Percentiles rank a stretch among this genome's conserved stretches.
These are phyloP conservation scores for Pythium periplocum DNA, from an alignment of 352 stramenopile genomes.

Conservation along the genomic window DNA sequence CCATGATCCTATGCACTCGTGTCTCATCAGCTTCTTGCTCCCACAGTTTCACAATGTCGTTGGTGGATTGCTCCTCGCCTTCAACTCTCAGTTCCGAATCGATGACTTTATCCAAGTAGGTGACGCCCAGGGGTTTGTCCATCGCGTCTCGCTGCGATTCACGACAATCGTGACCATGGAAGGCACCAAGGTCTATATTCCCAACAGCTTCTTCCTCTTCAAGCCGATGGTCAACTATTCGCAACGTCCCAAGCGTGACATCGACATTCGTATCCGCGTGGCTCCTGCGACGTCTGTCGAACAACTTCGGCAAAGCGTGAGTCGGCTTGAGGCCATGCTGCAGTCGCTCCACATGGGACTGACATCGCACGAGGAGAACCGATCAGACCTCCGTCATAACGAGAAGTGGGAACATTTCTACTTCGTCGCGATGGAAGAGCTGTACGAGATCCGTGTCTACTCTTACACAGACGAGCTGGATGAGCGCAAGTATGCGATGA, in stretches of 20 bases:
- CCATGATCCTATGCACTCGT: not conserved
- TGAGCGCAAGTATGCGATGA: slow-evolving; percentile 83
- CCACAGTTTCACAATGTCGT: slow-evolving; percentile 78
- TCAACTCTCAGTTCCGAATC: slow-evolving; percentile 87
- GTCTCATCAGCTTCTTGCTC: not conserved
- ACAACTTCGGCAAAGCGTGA: slow-evolving; percentile 50
- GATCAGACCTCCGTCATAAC: slow-evolving; percentile 68
- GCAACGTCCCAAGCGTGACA: slow-evolving; percentile 75
- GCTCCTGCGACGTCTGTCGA: slow-evolving; percentile 50
- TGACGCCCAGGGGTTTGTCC: slow-evolving; percentile 70
- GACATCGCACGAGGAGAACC: slow-evolving; percentile 84
- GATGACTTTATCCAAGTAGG: slow-evolving; percentile 84
- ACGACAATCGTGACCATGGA: slow-evolving; percentile 80
- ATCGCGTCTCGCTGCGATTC: slow-evolving; percentile 79
- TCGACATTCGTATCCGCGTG: slow-evolving; percentile 69
- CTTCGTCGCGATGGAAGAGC: slow-evolving; percentile 85
- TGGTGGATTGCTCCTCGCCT: slow-evolving; percentile 80
- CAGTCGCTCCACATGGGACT: slow-evolving; percentile 80
- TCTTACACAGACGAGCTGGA: slow-evolving; percentile 86
- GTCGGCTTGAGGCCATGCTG: slow-evolving; percentile 69
- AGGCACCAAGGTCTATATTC: slow-evolving; percentile 74
- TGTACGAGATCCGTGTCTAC: slow-evolving; percentile 81
- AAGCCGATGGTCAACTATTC: slow-evolving; percentile 88
- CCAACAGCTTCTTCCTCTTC: slow-evolving; percentile 89
- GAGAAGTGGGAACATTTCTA: slow-evolving; percentile 82